These are phyloP conservation scores for Xerophyta viscosa DNA, from an alignment of 106 monocot genomes.

Conservation along the genomic window DNA sequence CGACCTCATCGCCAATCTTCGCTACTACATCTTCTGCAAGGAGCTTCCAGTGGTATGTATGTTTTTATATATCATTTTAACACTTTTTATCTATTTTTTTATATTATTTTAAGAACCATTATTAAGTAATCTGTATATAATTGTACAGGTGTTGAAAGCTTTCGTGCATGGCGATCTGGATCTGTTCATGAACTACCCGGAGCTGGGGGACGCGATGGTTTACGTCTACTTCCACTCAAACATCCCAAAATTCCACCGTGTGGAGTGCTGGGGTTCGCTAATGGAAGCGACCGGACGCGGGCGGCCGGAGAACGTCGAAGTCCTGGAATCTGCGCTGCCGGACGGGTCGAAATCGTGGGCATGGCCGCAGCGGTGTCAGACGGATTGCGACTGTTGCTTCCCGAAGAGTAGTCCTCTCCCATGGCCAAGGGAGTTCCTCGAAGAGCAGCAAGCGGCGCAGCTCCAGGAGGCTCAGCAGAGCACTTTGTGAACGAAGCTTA, in stretches of 20 bases:
- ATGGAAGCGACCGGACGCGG: slow-evolving; percentile 32
- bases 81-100: too few species aligned
- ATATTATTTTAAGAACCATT: too few species aligned
- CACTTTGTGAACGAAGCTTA: background rate
- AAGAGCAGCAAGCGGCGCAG: slow-evolving; percentile 2
- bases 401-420: slow-evolving; percentile 45
- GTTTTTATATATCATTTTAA: too few species aligned
- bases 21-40: slow-evolving; percentile 77
- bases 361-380: slow-evolving; percentile 29
- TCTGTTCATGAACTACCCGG: slow-evolving; percentile 56
- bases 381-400: slow-evolving; percentile 56
- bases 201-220: slow-evolving; percentile 77
- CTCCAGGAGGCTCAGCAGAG: slow-evolving; percentile 8
- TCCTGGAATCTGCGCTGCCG: background rate
- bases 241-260: slow-evolving; percentile 61
- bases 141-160: slow-evolving; percentile 73
- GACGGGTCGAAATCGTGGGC: background rate
- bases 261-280: slow-evolving; percentile 85
- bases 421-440: slow-evolving; percentile 31
- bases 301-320: background rate
- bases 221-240: slow-evolving; percentile 96
- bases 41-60: slow-evolving; percentile 78
- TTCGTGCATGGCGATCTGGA: slow-evolving; percentile 75
- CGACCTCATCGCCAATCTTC: slow-evolving; percentile 68
- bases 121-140: background rate